A percentile compares a stretch with the other conserved stretches of the same genome.
phyloP scores from a whole-genome alignment of 257 asterid genomes.

The Lavandula angustifolia region DNA sequence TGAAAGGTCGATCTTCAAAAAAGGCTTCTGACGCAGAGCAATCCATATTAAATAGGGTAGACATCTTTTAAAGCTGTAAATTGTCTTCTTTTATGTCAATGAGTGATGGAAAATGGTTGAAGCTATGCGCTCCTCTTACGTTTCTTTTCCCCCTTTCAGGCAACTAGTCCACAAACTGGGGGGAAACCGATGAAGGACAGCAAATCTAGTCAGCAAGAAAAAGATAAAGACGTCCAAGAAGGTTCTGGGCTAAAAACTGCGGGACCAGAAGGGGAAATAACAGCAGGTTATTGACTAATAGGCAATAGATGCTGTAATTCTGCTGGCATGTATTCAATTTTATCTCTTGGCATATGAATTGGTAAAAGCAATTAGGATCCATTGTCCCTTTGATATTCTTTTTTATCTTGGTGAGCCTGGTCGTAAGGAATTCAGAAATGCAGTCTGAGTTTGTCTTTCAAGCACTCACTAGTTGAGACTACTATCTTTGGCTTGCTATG shows the following conservation, averaged over 20 bases:
- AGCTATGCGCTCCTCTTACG: neutral
- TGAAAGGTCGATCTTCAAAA: slow-evolving; percentile 80
- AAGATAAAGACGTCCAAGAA: slow-evolving; percentile 71
- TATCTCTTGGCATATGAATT: no score
- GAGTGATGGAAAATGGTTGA: neutral
- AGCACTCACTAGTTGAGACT: no score
- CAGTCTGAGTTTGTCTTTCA: no score
- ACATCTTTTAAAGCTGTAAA: neutral
- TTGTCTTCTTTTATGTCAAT: no score
- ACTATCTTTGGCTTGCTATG: no score
- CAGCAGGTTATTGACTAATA: slow-evolving; percentile 66
- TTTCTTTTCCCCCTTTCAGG: slow-evolving; percentile 44
- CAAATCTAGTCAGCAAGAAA: slow-evolving; percentile 63
- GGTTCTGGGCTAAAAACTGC: slow-evolving; percentile 77
- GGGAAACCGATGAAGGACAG: slow-evolving; percentile 80
- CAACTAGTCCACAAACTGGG: slow-evolving; percentile 92
- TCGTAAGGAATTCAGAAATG: no score
- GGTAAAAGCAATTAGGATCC: no score
- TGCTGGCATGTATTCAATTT: no score
- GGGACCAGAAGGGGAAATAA: slow-evolving; percentile 94
- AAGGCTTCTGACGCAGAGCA: slow-evolving; percentile 81
- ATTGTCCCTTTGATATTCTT: no score
- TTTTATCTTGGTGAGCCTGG: no score
- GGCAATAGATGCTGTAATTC: neutral
- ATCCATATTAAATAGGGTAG: slow-evolving; percentile 77